A percentile compares a stretch with the other conserved stretches of the same genome.
Conservation (phyloP, 495 filamentous ascomycete genomes). For the Penicillium paxilli region DNA sequence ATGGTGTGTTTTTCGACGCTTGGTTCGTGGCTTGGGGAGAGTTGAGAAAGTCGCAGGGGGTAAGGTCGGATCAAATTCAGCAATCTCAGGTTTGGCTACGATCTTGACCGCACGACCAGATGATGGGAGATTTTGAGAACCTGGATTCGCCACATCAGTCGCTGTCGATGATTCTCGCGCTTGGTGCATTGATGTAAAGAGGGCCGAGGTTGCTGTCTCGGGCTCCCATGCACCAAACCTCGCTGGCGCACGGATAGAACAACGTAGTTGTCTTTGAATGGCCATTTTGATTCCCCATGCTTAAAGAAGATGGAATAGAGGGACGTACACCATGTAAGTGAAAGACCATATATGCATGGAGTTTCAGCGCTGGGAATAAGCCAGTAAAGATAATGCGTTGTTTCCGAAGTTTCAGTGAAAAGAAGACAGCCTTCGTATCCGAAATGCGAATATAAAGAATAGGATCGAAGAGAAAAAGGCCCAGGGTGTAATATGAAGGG, state of each 20-base stretch:
- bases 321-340: neutral
- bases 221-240: slow-evolving; percentile 11
- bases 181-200: slow-evolving; percentile 8
- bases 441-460: neutral
- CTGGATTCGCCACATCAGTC: neutral
- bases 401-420: neutral
- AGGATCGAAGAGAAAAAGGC: too few species aligned
- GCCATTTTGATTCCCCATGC: slow-evolving; percentile 1
- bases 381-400: neutral
- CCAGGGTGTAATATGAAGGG: too few species aligned
- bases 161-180: neutral
- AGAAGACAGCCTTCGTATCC: neutral
- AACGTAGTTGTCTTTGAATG: slow-evolving; percentile 21
- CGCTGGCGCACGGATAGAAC: slow-evolving; percentile 16
- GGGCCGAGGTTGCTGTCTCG: slow-evolving; percentile 4
- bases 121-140: neutral
- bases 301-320: too few species aligned
- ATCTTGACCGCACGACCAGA: neutral
- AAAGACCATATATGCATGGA: neutral
- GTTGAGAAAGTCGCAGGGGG: slow-evolving; percentile 47
- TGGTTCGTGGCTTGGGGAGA: slow-evolving; percentile 12
- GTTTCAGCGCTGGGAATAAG: neutral
- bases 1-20: neutral
- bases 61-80: slow-evolving; percentile 40
- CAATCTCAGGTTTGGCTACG: slow-evolving; percentile 9